Percentiles rank a stretch among this genome's conserved stretches.
These are phyloP conservation scores for Sechiopsis laciniata DNA, from an alignment of 306 rosid species.

Conservation along the genomic window DNA sequence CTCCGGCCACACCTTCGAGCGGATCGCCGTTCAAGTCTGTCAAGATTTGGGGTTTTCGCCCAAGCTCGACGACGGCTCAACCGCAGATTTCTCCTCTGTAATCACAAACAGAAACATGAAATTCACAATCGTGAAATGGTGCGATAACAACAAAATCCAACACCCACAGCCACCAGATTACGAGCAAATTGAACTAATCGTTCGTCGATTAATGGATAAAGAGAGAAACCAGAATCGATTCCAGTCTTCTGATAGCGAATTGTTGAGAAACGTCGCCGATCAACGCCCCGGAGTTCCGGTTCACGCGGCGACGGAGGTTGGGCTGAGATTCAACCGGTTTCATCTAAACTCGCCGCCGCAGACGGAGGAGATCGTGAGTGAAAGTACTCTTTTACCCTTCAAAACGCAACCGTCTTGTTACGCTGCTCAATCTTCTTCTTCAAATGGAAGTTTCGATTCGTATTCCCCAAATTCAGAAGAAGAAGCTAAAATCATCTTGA, in stretches of 20 bases:
- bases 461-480: slow-evolving; percentile 34
- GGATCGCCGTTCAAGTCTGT: slow-evolving; percentile 56
- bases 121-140: slow-evolving; percentile 61
- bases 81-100: slow-evolving; percentile 62
- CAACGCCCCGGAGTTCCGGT: background rate
- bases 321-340: slow-evolving; percentile 23
- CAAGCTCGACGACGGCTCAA: slow-evolving; percentile 48
- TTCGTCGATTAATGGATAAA: slow-evolving; percentile 14
- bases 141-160: slow-evolving; percentile 23
- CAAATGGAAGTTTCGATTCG: slow-evolving; percentile 32
- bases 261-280: slow-evolving; percentile 14
- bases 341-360: slow-evolving; percentile 38
- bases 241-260: slow-evolving; percentile 14
- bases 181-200: background rate
- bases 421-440: slow-evolving; percentile 45
- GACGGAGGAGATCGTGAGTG: slow-evolving; percentile 30
- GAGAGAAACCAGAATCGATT: background rate
- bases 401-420: slow-evolving; percentile 62
- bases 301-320: slow-evolving; percentile 14
- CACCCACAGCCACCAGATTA: background rate
- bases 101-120: slow-evolving; percentile 58
- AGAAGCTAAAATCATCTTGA: slow-evolving; percentile 36
- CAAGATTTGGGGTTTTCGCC: slow-evolving; percentile 45
- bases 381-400: slow-evolving; percentile 51
- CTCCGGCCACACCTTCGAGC: slow-evolving; percentile 89